Conservation (phyloP, 768 basidiomycete genomes). For the Amyloporia xantha region DNA sequence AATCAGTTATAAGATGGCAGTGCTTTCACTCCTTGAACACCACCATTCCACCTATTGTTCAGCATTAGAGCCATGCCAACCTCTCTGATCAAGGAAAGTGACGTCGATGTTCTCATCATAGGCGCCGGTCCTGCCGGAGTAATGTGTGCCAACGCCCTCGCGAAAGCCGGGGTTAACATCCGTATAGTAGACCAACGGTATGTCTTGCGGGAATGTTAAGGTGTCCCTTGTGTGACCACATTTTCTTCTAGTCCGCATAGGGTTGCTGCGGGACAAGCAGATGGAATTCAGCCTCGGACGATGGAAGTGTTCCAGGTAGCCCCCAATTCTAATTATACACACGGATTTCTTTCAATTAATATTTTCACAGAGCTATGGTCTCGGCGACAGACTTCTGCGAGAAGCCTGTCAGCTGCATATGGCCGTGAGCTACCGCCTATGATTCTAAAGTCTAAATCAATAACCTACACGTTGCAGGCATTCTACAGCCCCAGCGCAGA, state of each 20-base stretch:
- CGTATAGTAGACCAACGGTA: constrained; percentile 59
- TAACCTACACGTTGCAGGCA: constrained; percentile 51
- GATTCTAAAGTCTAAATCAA: too few relatives aligned
- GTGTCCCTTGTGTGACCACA: constrained; percentile 34
- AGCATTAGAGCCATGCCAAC: too few relatives aligned
- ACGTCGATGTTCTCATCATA: constrained; percentile 54
- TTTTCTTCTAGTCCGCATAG: constrained; percentile 24
- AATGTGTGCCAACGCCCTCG: constrained; percentile 64
- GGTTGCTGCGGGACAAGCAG: constrained; percentile 44
- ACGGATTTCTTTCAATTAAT: too few relatives aligned
- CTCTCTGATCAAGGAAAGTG: constrained; percentile 24
- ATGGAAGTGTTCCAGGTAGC: constrained; percentile 45
- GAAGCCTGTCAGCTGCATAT: constrained; percentile 67
- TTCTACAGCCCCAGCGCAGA: constrained; percentile 63
- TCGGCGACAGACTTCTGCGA: constrained; percentile 54
- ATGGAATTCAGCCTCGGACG: constrained; percentile 50
- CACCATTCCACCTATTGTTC: neutral
- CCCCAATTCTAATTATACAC: neutral
- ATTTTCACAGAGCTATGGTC: constrained; percentile 64
- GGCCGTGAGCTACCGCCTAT: constrained; percentile 35
- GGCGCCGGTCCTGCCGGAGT: constrained; percentile 59
- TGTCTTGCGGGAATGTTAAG: too few relatives aligned
- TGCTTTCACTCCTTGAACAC: too few relatives aligned
- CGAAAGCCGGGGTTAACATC: constrained; percentile 48
- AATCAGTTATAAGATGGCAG: too few relatives aligned